Evolutionary conservation across 306 rosid genomes (phyloP), one percentile per base, ranked within the genome.

Genomic region (Gastrolobium bilobum): DNA sequence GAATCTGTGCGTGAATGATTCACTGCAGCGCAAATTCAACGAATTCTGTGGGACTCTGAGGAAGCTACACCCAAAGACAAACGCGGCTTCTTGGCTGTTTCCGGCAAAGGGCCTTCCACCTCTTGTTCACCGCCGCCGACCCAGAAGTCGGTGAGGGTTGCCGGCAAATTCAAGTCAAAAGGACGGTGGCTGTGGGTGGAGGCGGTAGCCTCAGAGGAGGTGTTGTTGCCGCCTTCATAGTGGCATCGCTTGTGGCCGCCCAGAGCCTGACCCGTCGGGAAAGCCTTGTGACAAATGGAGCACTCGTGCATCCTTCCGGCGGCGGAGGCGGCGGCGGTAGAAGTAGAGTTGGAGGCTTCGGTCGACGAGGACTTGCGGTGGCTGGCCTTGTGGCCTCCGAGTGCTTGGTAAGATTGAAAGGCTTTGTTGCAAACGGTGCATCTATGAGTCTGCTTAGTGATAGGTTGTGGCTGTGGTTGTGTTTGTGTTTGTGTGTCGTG

Each of bases 221-320:
- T 74, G 10, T 62, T 42, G 57, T 64, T 65, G 3, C 90, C 91
- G 43, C 91, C 93, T 35, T 91, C 90, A 15, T 91, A 91, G 91
- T 91, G 91, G 68, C 91, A 85, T 11, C 96, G 85, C 59, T 91
- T 91, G 84, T 91, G 96, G 4, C 96, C 93, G 3, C 96, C 96
- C 57, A 91, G 60, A 64, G 93, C 93, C 84, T 91, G 96, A 0
- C 96, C 96, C 0, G 96, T 89, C 1, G 91, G 90, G 47, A 89
- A 89, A 4, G 84, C 74, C 86, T 91, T 91, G 79, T 91, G 91
- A 57, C 96, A 91, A 61, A 91, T 89, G 52, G 89, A 78, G 54
- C 96, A 89, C 83, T 87, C 87, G 76, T 91, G 96, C 68, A 80
- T 74, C 86, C 76, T 87, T 2, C 78, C 79, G 0, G 69, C 8